A percentile compares a stretch with the other conserved stretches of the same genome.
Evolutionary conservation across 176 grass and related monocot species (phyloP).

Genomic region (Phragmites australis): DNA sequence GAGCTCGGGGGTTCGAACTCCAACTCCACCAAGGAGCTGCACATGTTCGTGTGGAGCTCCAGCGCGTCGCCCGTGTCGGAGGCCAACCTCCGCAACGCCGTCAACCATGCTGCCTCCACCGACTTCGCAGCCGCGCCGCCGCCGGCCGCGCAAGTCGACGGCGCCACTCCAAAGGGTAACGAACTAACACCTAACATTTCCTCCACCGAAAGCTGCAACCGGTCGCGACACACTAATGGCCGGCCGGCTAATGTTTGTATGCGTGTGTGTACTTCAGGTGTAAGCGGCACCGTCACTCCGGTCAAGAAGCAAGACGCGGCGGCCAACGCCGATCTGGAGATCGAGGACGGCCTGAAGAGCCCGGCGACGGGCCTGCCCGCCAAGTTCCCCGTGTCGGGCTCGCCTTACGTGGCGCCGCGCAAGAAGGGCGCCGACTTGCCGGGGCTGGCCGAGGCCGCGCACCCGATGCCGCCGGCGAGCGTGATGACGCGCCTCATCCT

Average conservation of each 20-base stretch:
- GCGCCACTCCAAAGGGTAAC: constrained; percentile 71
- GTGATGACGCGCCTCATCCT: constrained; percentile 98
- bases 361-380: constrained; percentile 33
- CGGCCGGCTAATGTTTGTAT: too few species aligned
- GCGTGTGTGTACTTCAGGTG: background rate
- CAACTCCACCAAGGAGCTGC: constrained; percentile 87
- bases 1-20: constrained; percentile 64
- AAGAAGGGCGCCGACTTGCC: constrained; percentile 71
- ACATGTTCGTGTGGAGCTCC: constrained; percentile 95
- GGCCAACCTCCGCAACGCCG: constrained; percentile 88
- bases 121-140: constrained; percentile 54
- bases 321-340: constrained; percentile 50
- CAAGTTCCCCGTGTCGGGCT: constrained; percentile 80
- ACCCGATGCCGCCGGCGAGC: constrained; percentile 94
- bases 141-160: constrained; percentile 28
- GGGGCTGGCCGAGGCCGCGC: constrained; percentile 70
- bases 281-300: constrained; percentile 68
- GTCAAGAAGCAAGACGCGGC: constrained; percentile 47
- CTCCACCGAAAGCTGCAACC: background rate
- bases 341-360: constrained; percentile 76
- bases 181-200: background rate
- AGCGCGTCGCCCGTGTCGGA: constrained; percentile 88
- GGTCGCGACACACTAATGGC: background rate
- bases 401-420: constrained; percentile 66
- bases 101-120: constrained; percentile 81